Evolutionary conservation across 306 rosid species (phyloP), one percentile per base, ranked within the genome.

Genomic region (Castanospermum australe): DNA sequence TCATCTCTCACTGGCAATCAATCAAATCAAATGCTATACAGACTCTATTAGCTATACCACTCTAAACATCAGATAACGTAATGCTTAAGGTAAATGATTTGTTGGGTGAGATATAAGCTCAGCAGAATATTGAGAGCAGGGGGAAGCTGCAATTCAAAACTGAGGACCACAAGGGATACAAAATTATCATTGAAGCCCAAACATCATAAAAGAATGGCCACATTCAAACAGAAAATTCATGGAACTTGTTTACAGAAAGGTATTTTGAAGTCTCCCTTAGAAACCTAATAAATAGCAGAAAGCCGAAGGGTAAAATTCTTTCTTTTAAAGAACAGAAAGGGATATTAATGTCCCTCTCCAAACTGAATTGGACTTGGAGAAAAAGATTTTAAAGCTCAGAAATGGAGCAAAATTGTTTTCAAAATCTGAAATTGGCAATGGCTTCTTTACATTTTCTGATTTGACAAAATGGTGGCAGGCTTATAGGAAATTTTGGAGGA

Each of bases 1-100:
- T 33, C 61, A 33, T 35, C 5, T 18, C 64, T n/a, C 35, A 24
- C 14, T 22, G 20, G 42, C 24, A 36, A 22, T 24, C 81, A 65
- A 55, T 17, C 57, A 60, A 74, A 74, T 51, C n/a, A 72, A 47
- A 24, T 41, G 83, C 12, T 32, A 60, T 63, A n/a, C 12, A 35
- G 30, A 69, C 25, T 17, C 9, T 0, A 44, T 20, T 28, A 67
- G 24, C 51, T 28, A 45, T 18, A 66, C 48, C 2, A n/a, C 1
- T 51, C 84, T 45, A 57, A 62, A 25, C 21, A 17, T 21, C 69
- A 42, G 70, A 65, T 2, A 21, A n/a, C 14, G 17, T 41, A 21
- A 60, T 32, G 54, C 38, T 44, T 81, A 8, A 30, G 63, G 69
- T 30, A 36, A 75, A 56, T 32, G 17, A 45, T 62, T 45, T 21